Evolutionary conservation across 345 rosid genomes (phyloP), one percentile per base, ranked within the genome.

Genomic region (Sonneratia alba): DNA sequence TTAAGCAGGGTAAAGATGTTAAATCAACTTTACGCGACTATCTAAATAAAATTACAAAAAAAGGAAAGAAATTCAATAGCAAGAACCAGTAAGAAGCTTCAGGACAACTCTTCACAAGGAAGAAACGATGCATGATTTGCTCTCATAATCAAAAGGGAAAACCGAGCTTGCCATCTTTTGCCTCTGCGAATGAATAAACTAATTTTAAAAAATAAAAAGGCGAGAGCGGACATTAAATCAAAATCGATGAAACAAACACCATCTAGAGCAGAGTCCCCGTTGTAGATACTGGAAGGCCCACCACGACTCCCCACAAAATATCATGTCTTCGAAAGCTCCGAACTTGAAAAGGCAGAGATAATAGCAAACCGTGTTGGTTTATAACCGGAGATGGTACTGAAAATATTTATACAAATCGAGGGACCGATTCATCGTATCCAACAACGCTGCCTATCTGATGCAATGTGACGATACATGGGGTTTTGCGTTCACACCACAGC

Each of bases 401-500:
- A 53, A 19, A 57, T 8, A 57, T 57, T 10, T 57, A n/a, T 57
- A 1, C 18, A 53, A 19, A 22, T 27, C 32, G 0, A 6, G 34
- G 32, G 63, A 57, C 12, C 34, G 12, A 22, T 51, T 36, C 18
- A 51, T 36, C 63, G 22, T 59, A 49, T 53, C 63, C 15, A 36
- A 22, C 57, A 48, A 49, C 13, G 55, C 19, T 49, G 55, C 55
- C 55, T 49, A 4, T 13, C 15, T 49, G 13, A 49, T 18, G 24
- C 7, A 57, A 4, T 3, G 32, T 7, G 64, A 59, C 6, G 36
- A 59, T 21, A 32, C 11, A 34, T 18, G 71, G 62, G 45, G 36
- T 42, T 53, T 42, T 9, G 75, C 9, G 3, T 36, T 49, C 63
- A 63, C 76, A 84, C 91, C 87, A 27, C 36, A 65, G 69, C 71